Base-by-base conservation (phyloP, 306 rosid genomes). In the Cyamopsis tetragonoloba region DNA sequence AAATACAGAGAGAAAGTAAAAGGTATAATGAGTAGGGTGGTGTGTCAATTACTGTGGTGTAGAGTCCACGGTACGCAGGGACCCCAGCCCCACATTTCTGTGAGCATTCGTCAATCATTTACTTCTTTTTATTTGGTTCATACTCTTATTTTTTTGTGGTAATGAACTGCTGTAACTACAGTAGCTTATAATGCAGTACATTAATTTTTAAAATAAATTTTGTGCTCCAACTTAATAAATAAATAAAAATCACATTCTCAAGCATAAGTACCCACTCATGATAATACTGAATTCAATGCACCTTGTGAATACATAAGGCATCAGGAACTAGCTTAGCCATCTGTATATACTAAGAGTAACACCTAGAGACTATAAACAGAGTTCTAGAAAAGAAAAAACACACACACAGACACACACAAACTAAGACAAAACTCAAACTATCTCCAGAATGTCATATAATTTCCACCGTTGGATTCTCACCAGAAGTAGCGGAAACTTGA, bases 401-500 rank as follows among this genome's bases (percentile, higher is more conserved):
- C n/a, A n/a, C n/a, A n/a, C n/a, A n/a, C n/a, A n/a, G n/a, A n/a
- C n/a, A n/a, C n/a, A n/a, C n/a, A n/a, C n/a, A 14, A 59, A 61
- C 53, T 18, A 67, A 24, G 12, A 55, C 58, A 42, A 14, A 64
- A 59, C 70, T 58, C 68, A 51, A 79, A 18, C 3, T 31, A 28
- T 14, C 62, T n/a, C 28, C 12, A 54, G 7, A 13, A 23, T 47
- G 62, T 84, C 83, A 83, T 20, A 80, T 60, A 0, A 75, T 75
- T 79, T 92, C 89, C 18, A 77, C 61, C 7, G 80, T 22, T 18
- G 87, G 38, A 28, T 75, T 86, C 43, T 31, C 81, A 34, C 27
- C 70, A 23, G 87, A 76, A 3, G 88, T 65, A 56, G 87, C 91
- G 46, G 96, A 89, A 37, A 93, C 97, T 72, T 93, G 98, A 27